Evolutionary conservation across 805 yeast genomes (phyloP), one percentile per base, ranked within the genome.

Genomic region (Candida vaughaniae): DNA sequence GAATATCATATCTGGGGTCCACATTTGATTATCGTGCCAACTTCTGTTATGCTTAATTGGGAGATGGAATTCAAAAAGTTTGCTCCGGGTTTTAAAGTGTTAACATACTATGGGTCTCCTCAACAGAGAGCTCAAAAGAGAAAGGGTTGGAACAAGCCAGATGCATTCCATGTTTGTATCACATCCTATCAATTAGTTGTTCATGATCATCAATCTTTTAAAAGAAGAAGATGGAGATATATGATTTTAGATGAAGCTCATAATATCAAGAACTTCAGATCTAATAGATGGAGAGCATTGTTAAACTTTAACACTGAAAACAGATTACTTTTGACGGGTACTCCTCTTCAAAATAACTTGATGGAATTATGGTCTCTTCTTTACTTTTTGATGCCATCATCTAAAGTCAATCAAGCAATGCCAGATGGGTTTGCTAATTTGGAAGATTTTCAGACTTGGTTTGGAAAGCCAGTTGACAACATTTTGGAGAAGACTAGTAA

Each of bases 181-280:
- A 95, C 98, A 0, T 91, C 98, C 0, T 93, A 93, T 55, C 99
- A 93, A 59, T 72, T 93, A 31, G 97, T 95, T n/a, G 90, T 93
- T 8, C 98, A 93, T 55, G 99, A 93, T 61, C 97, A 91, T 46
- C 89, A 85, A 43, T 86, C 95, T 0, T 93, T 93, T 62, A 80
- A 90, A 51, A 75, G 99, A 56, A 86, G 91, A 55, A 79, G 76
- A 51, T 93, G 99, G 99, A 83, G 82, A 53, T 93, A 91, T 60
- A 87, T 93, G 96, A 89, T 93, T 50, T 68, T 90, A 39, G 99
- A 93, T 64, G 99, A 93, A 56, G 99, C 99, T 0, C 99, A 93
- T 59, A 93, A 93, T 52, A 93, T 93, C 64, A 93, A 93, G 57
- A 93, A 93, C 51, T 93, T 93, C 65, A 73, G 96, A 48, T 91